Evolutionary conservation across 306 rosid species (phyloP), one percentile per base, ranked within the genome.

Genomic region (Echinosophora koreensis): DNA sequence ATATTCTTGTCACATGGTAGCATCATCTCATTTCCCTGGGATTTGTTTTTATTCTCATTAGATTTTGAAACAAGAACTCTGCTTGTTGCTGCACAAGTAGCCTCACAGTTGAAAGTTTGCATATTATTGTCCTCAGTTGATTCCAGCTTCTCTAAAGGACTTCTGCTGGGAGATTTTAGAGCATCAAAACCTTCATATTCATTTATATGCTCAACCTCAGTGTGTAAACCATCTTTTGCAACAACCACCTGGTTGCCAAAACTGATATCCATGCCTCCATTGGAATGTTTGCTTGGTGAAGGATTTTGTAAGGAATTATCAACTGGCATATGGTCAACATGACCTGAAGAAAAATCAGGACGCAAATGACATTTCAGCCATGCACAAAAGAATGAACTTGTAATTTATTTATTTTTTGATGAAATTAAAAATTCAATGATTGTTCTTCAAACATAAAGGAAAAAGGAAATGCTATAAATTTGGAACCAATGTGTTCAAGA

Each of bases 121-220:
- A 84, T 22, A 74, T 91, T 97, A 78, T 88, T 89, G 72, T 86
- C 93, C 28, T 88, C 83, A 28, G 88, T 70, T 70, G 87, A 76
- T 84, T 89, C 90, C 66, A 63, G 39, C 55, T 87, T 88, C 66
- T 81, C 82, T 16, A 69, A 52, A 47, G 73, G 61, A 63, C 64
- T 80, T 76, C 74, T 54, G 60, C 76, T 82, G 4, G 75, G 82
- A 71, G 82, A 81, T 63, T 9, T 57, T 60, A 14, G 74, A 77
- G 80, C 72, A 74, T 22, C 52, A 0, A 73, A 64, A 77, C 72
- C 71, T 63, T 83, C 52, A 65, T 47, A 54, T 83, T 81, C 82
- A 59, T 14, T 75, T 39, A 18, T 27, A 52, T 64, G 63, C 72
- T 62, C 77, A 18, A 62, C 76, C 68, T 60, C 69, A 38, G 81